phyloP scores from a whole-genome alignment of 257 asterid species.

The Penstemon newberryi region DNA sequence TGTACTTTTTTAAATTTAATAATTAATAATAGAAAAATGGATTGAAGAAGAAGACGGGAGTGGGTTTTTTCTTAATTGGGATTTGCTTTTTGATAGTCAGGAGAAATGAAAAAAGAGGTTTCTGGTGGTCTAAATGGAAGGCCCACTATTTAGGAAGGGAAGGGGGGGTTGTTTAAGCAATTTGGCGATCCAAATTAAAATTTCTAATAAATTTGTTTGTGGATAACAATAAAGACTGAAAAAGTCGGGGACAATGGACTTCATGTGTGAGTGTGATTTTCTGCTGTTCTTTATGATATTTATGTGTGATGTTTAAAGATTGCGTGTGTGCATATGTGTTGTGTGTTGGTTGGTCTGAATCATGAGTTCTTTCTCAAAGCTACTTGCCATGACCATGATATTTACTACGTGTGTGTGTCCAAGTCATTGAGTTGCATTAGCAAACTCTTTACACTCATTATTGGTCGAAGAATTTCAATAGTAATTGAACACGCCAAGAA shows the following conservation, averaged over 20 bases:
- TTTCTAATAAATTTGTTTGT: neutral
- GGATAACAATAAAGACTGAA: neutral
- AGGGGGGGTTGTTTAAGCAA: neutral
- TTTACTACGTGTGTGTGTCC: conserved; percentile 20
- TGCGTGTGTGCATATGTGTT: neutral
- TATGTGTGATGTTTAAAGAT: neutral
- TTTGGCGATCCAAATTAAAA: neutral
- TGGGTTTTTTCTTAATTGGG: neutral
- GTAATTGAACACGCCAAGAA: conserved; percentile 16
- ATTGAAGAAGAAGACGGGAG: neutral
- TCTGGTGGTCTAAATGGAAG: neutral
- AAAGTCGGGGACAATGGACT: conserved; percentile 20
- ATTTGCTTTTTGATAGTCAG: conserved; percentile 4
- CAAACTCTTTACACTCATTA: neutral
- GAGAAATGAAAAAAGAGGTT: neutral
- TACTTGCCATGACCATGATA: conserved; percentile 13
- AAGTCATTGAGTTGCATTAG: too few relatives aligned
- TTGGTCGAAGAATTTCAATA: conserved; percentile 23
- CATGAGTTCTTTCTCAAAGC: neutral
- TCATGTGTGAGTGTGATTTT: conserved; percentile 26
- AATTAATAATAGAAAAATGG: neutral
- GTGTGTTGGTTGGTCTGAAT: neutral
- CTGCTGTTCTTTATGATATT: neutral
- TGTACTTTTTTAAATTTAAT: conserved; percentile 16
- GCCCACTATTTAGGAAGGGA: conserved; percentile 19